Conservation (phyloP, 345 rosid species). For the Moricandia moricandioides region DNA sequence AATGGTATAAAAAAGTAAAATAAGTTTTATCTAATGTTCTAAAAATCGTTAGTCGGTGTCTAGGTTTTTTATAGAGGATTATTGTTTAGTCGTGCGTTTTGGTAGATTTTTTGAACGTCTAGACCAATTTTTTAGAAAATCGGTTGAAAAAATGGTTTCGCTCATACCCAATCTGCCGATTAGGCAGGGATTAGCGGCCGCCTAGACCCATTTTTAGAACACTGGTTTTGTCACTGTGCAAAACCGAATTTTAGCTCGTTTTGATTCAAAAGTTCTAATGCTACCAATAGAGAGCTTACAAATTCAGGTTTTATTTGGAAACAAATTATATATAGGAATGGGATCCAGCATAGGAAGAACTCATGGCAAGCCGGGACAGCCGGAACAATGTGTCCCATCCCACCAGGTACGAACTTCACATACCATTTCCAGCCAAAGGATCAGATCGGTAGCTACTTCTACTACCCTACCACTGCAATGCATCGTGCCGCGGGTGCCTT, state of each 20-base stretch:
- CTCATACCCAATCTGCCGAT: too few relatives aligned
- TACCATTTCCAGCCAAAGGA: slow-evolving; percentile 82
- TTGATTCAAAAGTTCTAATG: not conserved
- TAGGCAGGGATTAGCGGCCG: too few relatives aligned
- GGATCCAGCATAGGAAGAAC: slow-evolving; percentile 78
- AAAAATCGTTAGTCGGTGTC: too few relatives aligned
- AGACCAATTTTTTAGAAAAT: too few relatives aligned
- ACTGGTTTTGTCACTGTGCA: too few relatives aligned
- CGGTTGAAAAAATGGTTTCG: too few relatives aligned
- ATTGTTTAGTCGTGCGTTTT: too few relatives aligned
- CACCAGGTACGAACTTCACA: slow-evolving; percentile 63
- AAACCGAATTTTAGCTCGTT: not conserved
- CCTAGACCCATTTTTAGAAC: too few relatives aligned
- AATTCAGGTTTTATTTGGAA: not conserved
- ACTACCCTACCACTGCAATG: slow-evolving; percentile 48
- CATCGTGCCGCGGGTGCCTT: slow-evolving; percentile 70
- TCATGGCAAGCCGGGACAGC: slow-evolving; percentile 71
- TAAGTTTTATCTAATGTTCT: too few relatives aligned
- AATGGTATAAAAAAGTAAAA: too few relatives aligned
- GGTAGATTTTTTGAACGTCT: too few relatives aligned
- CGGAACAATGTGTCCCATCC: slow-evolving; percentile 75
- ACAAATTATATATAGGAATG: slow-evolving; percentile 43
- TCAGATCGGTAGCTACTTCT: slow-evolving; percentile 75
- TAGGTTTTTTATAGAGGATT: too few relatives aligned
- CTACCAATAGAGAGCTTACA: not conserved